phyloP scores from a whole-genome alignment of 2,329 filamentous ascomycete species.

The Hypoxylon sp. region DNA sequence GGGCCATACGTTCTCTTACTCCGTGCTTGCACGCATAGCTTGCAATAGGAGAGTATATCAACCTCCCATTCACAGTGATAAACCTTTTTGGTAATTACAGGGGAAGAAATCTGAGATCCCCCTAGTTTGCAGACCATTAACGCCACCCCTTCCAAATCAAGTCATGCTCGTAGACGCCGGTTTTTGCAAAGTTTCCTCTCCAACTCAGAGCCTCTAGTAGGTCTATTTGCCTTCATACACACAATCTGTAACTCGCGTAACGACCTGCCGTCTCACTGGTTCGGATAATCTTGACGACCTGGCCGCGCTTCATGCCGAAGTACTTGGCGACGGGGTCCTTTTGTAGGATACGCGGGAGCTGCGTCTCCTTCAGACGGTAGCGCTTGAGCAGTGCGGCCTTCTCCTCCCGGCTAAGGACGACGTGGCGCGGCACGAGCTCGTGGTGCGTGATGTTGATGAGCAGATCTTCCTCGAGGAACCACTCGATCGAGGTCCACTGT shows the following conservation, averaged over 20 bases:
- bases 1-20: background rate
- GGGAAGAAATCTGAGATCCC: constrained; percentile 8
- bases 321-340: constrained; percentile 95
- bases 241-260: constrained; percentile 92
- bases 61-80: constrained; percentile 10
- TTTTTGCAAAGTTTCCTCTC: constrained; percentile 22
- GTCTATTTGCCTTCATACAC: constrained; percentile 63
- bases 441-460: constrained; percentile 99
- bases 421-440: constrained; percentile 94
- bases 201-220: background rate
- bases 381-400: constrained; percentile 87
- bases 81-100: constrained; percentile 20
- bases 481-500: constrained; percentile 85
- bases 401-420: constrained; percentile 90
- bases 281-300: constrained; percentile 98
- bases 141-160: constrained; percentile 40
- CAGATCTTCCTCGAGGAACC: constrained; percentile 95
- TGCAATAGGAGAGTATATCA: background rate
- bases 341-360: constrained; percentile 91
- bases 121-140: constrained; percentile 33
- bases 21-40: background rate
- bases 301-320: constrained; percentile 87
- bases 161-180: constrained; percentile 43
- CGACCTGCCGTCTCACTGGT: constrained; percentile 95
- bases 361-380: constrained; percentile 97